Evolutionary conservation across 1,284 basidiomycete genomes (phyloP).

Genomic region (Boletus chippewaensis): DNA sequence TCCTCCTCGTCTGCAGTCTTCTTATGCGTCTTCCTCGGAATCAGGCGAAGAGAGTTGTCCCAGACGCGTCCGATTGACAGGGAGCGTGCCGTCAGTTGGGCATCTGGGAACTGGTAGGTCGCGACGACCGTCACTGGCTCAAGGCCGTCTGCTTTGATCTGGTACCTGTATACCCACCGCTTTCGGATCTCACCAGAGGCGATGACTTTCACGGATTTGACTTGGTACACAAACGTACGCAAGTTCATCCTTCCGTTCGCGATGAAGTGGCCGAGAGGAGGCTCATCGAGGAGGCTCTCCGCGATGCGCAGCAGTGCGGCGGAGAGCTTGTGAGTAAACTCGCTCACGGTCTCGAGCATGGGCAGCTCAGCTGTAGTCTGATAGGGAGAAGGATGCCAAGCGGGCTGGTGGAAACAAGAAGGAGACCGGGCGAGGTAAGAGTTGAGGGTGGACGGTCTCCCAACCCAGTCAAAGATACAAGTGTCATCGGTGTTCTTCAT

Average conservation of each 20-base stretch:
- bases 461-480: constrained; percentile 27
- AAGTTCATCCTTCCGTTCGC: constrained; percentile 29
- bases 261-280: constrained; percentile 27
- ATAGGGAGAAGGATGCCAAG: constrained; percentile 11
- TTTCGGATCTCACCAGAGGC: constrained; percentile 7
- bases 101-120: constrained; percentile 9
- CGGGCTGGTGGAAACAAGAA: constrained; percentile 17
- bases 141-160: constrained; percentile 18
- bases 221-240: constrained; percentile 23
- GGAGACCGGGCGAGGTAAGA: constrained; percentile 25
- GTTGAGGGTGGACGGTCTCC: constrained; percentile 22
- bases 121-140: constrained; percentile 17
- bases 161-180: constrained; percentile 12
- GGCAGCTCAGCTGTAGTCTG: constrained; percentile 2
- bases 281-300: constrained; percentile 18
- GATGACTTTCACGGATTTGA: constrained; percentile 13
- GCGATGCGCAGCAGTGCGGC: constrained; percentile 13
- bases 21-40: constrained; percentile 4
- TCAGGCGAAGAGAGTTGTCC: constrained; percentile 17
- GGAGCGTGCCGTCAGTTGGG: neutral
- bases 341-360: constrained; percentile 9
- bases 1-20: neutral
- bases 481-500: constrained; percentile 27
- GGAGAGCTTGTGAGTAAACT: constrained; percentile 13
- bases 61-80: constrained; percentile 22